Conservation (phyloP, 129 eudicot species). For the Deinandra increscens region DNA sequence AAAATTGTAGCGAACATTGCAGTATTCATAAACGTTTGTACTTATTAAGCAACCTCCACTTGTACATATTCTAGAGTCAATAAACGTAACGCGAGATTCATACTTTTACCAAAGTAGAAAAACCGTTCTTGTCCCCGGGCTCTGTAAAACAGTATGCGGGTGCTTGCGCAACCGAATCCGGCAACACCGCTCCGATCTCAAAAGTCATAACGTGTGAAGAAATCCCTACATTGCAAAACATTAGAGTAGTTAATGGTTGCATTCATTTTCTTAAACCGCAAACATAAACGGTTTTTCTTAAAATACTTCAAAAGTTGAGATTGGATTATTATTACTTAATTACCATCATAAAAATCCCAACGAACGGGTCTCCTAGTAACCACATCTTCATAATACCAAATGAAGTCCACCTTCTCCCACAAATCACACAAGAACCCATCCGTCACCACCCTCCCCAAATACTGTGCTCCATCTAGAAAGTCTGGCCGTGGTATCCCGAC, state of each 20-base stretch:
- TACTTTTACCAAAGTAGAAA: not conserved
- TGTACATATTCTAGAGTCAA: too few relatives aligned
- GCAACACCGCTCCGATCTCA: conserved; percentile 39
- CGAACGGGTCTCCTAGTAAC: conserved; percentile 43
- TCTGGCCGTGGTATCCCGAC: conserved; percentile 43
- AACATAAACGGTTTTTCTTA: too few relatives aligned
- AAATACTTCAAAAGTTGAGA: not conserved
- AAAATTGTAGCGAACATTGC: too few relatives aligned
- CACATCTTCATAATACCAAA: conserved; percentile 46
- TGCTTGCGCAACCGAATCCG: conserved; percentile 36
- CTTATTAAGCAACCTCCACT: too few relatives aligned
- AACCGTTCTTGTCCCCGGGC: not conserved
- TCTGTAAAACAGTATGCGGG: conserved; percentile 34
- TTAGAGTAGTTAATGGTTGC: too few relatives aligned
- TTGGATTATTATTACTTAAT: too few relatives aligned
- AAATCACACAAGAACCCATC: conserved; percentile 41
- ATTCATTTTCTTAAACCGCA: too few relatives aligned
- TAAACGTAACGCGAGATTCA: too few relatives aligned
- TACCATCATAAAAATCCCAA: conserved; percentile 42
- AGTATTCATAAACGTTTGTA: too few relatives aligned
- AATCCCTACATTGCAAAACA: conserved; percentile 26
- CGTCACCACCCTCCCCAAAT: conserved; percentile 36
- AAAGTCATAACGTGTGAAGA: conserved; percentile 40
- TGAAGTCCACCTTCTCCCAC: conserved; percentile 45
- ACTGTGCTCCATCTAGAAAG: conserved; percentile 36